Conservation (phyloP, 1,139 yeast genomes). For the Suhomyces atakaporum region DNA sequence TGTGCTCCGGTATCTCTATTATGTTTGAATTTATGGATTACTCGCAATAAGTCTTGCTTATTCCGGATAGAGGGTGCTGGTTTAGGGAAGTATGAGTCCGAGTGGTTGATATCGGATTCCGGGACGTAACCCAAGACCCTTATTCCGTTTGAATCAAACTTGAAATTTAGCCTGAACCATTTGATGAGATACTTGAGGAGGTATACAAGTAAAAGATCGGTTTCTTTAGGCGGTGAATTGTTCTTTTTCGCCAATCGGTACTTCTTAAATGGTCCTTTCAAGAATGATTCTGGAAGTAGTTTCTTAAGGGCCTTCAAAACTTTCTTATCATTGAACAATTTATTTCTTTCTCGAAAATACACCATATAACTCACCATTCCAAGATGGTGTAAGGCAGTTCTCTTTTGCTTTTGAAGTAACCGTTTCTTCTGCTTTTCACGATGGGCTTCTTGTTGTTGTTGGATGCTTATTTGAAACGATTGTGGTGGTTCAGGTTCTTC, state of each 20-base stretch:
- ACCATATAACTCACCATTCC: slow-evolving; percentile 29
- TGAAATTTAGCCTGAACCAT: slow-evolving; percentile 41
- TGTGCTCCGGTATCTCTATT: slow-evolving; percentile 44
- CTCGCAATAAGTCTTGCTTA: slow-evolving; percentile 18
- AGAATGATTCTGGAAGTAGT: slow-evolving; percentile 28
- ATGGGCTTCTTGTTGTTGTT: slow-evolving; percentile 3
- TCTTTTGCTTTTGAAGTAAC: slow-evolving; percentile 12
- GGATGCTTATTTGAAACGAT: slow-evolving; percentile 7
- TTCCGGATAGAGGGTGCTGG: slow-evolving; percentile 20
- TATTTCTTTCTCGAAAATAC: slow-evolving; percentile 29
- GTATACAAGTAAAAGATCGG: slow-evolving; percentile 31
- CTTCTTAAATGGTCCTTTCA: slow-evolving; percentile 21
- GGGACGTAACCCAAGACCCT: slow-evolving; percentile 38
- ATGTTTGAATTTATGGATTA: slow-evolving; percentile 31
- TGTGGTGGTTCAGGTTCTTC: background rate
- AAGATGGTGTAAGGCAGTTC: slow-evolving; percentile 26
- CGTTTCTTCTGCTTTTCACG: slow-evolving; percentile 2
- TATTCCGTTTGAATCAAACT: slow-evolving; percentile 36
- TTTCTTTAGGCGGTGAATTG: slow-evolving; percentile 8
- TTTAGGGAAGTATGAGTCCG: slow-evolving; percentile 24
- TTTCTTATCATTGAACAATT: slow-evolving; percentile 21
- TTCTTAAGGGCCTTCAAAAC: slow-evolving; percentile 29
- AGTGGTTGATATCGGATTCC: slow-evolving; percentile 3
- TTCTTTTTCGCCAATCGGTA: background rate
- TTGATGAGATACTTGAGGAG: slow-evolving; percentile 37